These are phyloP conservation scores for Arxiozyma bovina DNA, from an alignment of 1,139 yeast species.

Conservation along the genomic window DNA sequence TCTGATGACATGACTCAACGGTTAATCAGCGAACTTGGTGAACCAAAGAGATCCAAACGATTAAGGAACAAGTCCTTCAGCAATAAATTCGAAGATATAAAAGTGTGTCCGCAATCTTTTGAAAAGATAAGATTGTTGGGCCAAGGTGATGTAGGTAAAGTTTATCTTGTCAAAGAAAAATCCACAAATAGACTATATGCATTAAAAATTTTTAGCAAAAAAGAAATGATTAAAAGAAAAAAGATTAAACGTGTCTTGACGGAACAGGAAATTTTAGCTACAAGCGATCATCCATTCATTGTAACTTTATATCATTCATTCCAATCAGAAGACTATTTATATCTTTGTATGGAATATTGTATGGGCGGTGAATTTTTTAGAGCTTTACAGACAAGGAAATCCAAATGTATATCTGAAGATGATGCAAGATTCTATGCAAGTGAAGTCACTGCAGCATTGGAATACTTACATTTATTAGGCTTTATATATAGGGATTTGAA, in stretches of 20 bases:
- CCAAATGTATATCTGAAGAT: conserved; percentile 75
- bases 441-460: conserved; percentile 95
- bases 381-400: conserved; percentile 84
- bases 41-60: conserved; percentile 32
- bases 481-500: conserved; percentile 90
- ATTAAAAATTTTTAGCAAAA: conserved; percentile 82
- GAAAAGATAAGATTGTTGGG: conserved; percentile 84
- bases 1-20: background rate
- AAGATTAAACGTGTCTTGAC: conserved; percentile 91
- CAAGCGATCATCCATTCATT: conserved; percentile 93
- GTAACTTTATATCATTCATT: conserved; percentile 94
- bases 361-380: conserved; percentile 99
- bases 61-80: conserved; percentile 46
- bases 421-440: conserved; percentile 95
- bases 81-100: conserved; percentile 63
- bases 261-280: conserved; percentile 92
- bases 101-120: conserved; percentile 79
- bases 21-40: conserved; percentile 6
- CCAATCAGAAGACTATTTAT: conserved; percentile 87
- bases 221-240: conserved; percentile 90
- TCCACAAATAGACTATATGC: conserved; percentile 70
- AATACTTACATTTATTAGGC: conserved; percentile 92
- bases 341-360: conserved; percentile 96
- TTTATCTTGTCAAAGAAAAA: conserved; percentile 80
- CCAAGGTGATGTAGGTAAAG: conserved; percentile 97